Conservation (phyloP, 192 early-diverging fungal species). For the Coemansia sp. region DNA sequence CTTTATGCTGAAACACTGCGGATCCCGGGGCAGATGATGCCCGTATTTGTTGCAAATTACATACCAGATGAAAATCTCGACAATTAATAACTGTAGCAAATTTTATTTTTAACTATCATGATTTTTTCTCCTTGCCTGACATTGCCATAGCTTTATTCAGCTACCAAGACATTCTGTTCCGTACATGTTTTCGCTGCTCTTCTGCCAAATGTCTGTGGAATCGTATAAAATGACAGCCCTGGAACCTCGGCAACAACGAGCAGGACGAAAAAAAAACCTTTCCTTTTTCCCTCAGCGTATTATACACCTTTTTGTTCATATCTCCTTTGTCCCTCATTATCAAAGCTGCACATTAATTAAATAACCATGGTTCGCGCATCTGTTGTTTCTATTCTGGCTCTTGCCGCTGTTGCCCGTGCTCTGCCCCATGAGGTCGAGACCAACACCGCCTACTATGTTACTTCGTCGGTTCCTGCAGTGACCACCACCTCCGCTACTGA, state of each 20-base stretch:
- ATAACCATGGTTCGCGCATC: slow-evolving; percentile 44
- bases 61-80: too few relatives aligned
- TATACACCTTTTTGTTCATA: slow-evolving; percentile 10
- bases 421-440: slow-evolving; percentile 39
- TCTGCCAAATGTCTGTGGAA: neutral
- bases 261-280: too few relatives aligned
- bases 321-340: neutral
- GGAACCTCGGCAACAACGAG: neutral
- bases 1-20: too few relatives aligned
- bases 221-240: neutral
- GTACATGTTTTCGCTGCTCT: too few relatives aligned
- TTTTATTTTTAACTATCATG: too few relatives aligned
- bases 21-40: too few relatives aligned
- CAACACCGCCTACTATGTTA: slow-evolving; percentile 44
- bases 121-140: too few relatives aligned
- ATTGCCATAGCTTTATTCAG: too few relatives aligned
- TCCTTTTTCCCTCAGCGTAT: slow-evolving; percentile 9
- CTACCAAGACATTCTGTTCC: too few relatives aligned
- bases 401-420: slow-evolving; percentile 41
- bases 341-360: slow-evolving; percentile 6
- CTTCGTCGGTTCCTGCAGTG: slow-evolving; percentile 17
- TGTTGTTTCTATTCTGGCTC: slow-evolving; percentile 42
- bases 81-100: too few relatives aligned
- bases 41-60: too few relatives aligned
- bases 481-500: neutral